A percentile compares a stretch with the other conserved stretches of the same genome.
These are phyloP conservation scores for Pulveroboletus sp. DNA, from an alignment of 768 basidiomycete species.

Conservation along the genomic window DNA sequence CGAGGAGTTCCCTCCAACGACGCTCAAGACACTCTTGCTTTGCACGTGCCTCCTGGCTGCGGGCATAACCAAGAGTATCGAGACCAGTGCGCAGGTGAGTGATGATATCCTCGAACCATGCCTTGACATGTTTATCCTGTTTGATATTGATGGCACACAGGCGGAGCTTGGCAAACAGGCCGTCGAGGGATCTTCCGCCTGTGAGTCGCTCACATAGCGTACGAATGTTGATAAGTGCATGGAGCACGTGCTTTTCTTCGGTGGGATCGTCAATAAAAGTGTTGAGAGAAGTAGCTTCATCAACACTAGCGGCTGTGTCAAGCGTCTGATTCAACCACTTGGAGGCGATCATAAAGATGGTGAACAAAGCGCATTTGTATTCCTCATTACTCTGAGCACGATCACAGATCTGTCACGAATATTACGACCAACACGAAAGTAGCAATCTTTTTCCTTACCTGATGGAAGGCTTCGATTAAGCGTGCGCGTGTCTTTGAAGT, in stretches of 20 bases:
- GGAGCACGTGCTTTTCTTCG: constrained; percentile 54
- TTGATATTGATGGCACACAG: constrained; percentile 45
- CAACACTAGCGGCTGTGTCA: constrained; percentile 44
- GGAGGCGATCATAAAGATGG: constrained; percentile 51
- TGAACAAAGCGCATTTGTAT: constrained; percentile 54
- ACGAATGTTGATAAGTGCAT: constrained; percentile 41
- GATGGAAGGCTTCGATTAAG: constrained; percentile 48
- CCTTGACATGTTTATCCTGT: constrained; percentile 47
- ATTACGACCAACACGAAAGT: neutral
- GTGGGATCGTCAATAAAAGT: constrained; percentile 60
- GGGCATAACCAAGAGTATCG: constrained; percentile 47
- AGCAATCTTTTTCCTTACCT: constrained; percentile 32
- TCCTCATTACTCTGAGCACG: constrained; percentile 58
- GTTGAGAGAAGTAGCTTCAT: constrained; percentile 43
- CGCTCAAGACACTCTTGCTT: constrained; percentile 41
- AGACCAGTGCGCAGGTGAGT: constrained; percentile 41
- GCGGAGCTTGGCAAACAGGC: constrained; percentile 40
- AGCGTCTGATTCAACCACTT: constrained; percentile 53
- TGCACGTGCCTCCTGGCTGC: constrained; percentile 40
- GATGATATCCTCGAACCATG: constrained; percentile 55
- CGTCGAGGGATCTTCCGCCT: constrained; percentile 43
- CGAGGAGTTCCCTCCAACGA: constrained; percentile 48
- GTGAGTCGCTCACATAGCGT: constrained; percentile 52
- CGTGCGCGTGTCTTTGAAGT: constrained; percentile 38
- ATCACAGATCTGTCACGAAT: constrained; percentile 48